These are phyloP conservation scores for Brettanomyces sp. DNA, from an alignment of 805 yeast genomes.

Conservation along the genomic window DNA sequence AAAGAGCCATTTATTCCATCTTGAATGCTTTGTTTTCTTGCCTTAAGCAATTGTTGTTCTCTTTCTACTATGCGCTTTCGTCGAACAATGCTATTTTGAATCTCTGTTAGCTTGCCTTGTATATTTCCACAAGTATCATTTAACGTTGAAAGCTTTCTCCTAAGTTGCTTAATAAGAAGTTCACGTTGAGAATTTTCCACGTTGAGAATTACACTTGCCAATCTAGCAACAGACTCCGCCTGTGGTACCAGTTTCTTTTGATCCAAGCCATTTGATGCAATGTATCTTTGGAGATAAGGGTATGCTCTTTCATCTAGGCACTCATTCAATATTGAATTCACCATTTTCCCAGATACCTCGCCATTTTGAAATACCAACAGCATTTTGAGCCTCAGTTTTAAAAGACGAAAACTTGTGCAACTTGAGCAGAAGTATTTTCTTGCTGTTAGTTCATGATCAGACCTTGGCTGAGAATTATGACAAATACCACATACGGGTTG, in stretches of 20 bases:
- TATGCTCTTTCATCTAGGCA: slow-evolving; percentile 19
- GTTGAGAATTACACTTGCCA: slow-evolving; percentile 23
- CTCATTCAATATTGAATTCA: slow-evolving; percentile 14
- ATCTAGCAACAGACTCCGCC: slow-evolving; percentile 16
- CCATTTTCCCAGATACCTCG: slow-evolving; percentile 11
- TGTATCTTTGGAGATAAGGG: slow-evolving; percentile 9
- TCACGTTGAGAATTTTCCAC: slow-evolving; percentile 17
- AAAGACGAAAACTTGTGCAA: slow-evolving; percentile 19
- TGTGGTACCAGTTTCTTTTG: slow-evolving; percentile 12
- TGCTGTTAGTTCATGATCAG: background rate
- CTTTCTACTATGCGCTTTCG: too few species aligned
- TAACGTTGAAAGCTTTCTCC: too few species aligned
- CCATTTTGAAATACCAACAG: slow-evolving; percentile 14
- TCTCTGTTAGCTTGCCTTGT: too few species aligned
- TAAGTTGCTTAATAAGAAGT: slow-evolving; percentile 7
- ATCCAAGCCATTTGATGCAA: slow-evolving; percentile 2
- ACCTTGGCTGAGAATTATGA: background rate
- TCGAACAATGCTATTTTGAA: too few species aligned
- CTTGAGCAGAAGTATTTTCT: slow-evolving; percentile 14
- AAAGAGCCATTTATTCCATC: too few species aligned
- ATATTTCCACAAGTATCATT: too few species aligned
- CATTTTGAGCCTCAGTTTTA: slow-evolving; percentile 15
- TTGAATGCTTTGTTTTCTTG: background rate
- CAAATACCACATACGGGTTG: slow-evolving; percentile 1
- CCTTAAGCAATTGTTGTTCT: too few species aligned